Evolutionary conservation across 192 early-diverging fungal genomes (phyloP).

Genomic region (Coemansia biformis): DNA sequence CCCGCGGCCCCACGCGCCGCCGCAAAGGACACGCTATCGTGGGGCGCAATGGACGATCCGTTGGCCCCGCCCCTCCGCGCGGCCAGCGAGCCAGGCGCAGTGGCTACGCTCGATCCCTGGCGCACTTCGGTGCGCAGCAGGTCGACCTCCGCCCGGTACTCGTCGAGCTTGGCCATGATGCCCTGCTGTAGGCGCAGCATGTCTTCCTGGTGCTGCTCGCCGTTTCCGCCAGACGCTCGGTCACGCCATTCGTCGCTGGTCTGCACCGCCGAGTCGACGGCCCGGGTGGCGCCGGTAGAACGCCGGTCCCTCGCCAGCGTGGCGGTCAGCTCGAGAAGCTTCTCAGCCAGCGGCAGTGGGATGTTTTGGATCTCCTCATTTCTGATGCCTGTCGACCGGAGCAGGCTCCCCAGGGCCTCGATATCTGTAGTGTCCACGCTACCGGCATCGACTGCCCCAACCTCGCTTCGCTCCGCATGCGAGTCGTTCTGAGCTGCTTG

Average conservation of each 20-base stretch:
- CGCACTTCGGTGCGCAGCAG: conserved; percentile 38
- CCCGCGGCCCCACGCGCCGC: conserved; percentile 3
- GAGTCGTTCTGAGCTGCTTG: no score
- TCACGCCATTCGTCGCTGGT: not conserved
- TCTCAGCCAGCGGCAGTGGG: conserved; percentile 25
- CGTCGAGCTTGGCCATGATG: conserved; percentile 27
- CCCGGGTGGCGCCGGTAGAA: not conserved
- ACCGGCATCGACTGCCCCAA: no score
- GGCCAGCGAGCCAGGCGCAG: not conserved
- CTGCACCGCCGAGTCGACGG: conserved; percentile 13
- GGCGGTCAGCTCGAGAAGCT: conserved; percentile 25
- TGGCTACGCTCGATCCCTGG: conserved; percentile 7
- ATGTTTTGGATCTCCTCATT: conserved; percentile 3
- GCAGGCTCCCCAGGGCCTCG: not conserved
- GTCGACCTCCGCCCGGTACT: conserved; percentile 29
- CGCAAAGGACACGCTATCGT: conserved; percentile 30
- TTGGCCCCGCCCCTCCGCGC: not conserved
- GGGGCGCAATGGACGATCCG: conserved; percentile 11
- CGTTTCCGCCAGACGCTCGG: no score
- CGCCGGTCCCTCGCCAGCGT: conserved; percentile 5
- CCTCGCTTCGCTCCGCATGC: no score
- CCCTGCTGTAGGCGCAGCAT: conserved; percentile 22
- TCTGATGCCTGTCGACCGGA: not conserved
- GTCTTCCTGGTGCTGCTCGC: no score
- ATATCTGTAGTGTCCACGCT: not conserved